A percentile compares a stretch with the other conserved stretches of the same genome.
phyloP scores from a whole-genome alignment of 306 rosid species.

The Rosa persica region DNA sequence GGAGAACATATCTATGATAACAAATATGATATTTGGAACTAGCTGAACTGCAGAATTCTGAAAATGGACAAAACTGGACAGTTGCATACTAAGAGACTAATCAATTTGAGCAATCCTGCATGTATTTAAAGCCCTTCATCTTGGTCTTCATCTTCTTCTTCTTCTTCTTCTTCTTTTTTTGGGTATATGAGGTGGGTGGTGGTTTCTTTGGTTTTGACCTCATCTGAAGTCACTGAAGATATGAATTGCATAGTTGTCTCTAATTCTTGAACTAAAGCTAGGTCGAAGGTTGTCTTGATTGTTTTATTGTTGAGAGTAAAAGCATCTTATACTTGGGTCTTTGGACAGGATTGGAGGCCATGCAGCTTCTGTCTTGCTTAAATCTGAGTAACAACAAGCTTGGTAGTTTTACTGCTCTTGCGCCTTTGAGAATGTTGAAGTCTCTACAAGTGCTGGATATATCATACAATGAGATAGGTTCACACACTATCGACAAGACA shows the following conservation, averaged over 20 bases:
- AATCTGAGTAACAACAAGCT: constrained; percentile 77
- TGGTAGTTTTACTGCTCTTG: constrained; percentile 66
- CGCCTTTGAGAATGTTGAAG: constrained; percentile 57
- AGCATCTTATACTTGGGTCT: constrained; percentile 26
- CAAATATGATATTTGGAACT: neutral
- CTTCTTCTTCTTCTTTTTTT: neutral
- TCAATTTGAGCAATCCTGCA: neutral
- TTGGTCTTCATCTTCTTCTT: neutral
- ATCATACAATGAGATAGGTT: constrained; percentile 70
- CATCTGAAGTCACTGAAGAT: neutral
- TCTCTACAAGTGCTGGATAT: constrained; percentile 67
- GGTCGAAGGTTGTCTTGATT: neutral
- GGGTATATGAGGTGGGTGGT: neutral
- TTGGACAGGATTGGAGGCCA: constrained; percentile 80
- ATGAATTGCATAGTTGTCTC: neutral
- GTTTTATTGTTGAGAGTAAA: neutral
- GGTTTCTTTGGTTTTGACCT: neutral
- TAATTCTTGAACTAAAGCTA: neutral
- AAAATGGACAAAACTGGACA: neutral
- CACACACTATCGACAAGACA: constrained; percentile 64
- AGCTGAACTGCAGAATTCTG: neutral
- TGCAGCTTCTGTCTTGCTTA: constrained; percentile 81
- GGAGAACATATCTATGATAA: neutral
- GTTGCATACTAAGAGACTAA: neutral
- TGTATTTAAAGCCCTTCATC: neutral